Base-by-base conservation (phyloP, 2,329 filamentous ascomycete species). In the Pseudogymnoascus sp. region DNA sequence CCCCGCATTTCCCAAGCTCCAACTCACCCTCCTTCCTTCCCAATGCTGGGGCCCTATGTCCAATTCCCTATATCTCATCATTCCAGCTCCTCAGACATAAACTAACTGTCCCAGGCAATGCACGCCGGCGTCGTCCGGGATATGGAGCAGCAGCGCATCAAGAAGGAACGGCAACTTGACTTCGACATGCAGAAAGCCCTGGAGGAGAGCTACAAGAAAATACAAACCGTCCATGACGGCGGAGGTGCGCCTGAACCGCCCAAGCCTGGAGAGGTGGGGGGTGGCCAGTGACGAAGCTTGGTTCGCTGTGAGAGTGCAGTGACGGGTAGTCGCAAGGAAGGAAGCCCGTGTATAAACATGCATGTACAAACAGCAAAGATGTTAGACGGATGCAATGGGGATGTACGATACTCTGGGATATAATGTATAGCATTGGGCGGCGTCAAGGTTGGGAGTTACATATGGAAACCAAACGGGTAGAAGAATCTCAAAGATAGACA, bases 91-190 rank as follows among this genome's bases (percentile, higher is more conserved):
- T 26, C 56, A 60, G 7, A 14, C 6, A 19, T 14, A 3, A 14
- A 56, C 50, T 56, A 56, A 56, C 50, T 60, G 19, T n/a, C 66
- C 91, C 66, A 93, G 95, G 90, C 91, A 63, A 99, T 99, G 95
- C 95, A 99, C 73, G 85, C 89, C 68, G 95, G 95, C 50, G 95
- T 99, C 43, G 80, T 98, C 67, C 90, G 93, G 67, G 95, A 99
- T 72, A 89, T 97, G 82, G 93, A 98, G 73, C 91, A 96, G 73
- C 93, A 96, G 74, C 87, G 90, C 53, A 75, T 97, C 68, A 97
- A 97, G 78, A 84, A 85, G 68, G 95, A 99, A 75, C 88, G 95
- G 64, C 90, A 96, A 75, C 85, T 92, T 61, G 95, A 99, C 74
- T 99, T 99, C 72, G 93, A 98, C 68, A 86, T 96, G 84, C 95